These are phyloP conservation scores for Debaryomyces robertsiae DNA, from an alignment of 1,139 yeast species.

Conservation along the genomic window DNA sequence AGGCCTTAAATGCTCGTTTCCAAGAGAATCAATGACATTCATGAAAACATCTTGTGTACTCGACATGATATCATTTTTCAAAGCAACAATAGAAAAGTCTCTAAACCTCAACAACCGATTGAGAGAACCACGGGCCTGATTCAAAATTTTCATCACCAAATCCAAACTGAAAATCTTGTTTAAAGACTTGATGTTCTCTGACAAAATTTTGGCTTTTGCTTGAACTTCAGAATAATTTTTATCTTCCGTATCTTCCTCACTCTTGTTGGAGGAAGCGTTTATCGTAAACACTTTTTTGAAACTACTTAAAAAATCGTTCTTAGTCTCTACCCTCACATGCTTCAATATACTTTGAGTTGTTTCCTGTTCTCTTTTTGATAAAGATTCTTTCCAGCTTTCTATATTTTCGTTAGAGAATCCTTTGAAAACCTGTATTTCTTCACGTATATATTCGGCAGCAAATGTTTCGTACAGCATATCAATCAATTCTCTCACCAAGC, in stretches of 20 bases:
- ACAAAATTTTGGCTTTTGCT: slow-evolving; percentile 46
- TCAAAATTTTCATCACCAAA: slow-evolving; percentile 39
- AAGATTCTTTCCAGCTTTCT: slow-evolving; percentile 36
- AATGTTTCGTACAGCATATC: slow-evolving; percentile 52
- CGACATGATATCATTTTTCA: slow-evolving; percentile 33
- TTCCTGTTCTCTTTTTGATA: slow-evolving; percentile 43
- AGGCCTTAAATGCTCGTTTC: slow-evolving; percentile 68
- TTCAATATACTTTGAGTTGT: slow-evolving; percentile 42
- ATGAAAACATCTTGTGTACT: slow-evolving; percentile 64
- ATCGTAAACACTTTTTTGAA: slow-evolving; percentile 64
- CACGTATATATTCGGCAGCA: slow-evolving; percentile 53
- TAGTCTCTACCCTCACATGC: slow-evolving; percentile 44
- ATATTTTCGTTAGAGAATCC: slow-evolving; percentile 29
- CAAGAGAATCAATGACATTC: slow-evolving; percentile 63
- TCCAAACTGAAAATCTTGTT: slow-evolving; percentile 45
- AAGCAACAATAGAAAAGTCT: slow-evolving; percentile 35
- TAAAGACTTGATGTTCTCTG: slow-evolving; percentile 46
- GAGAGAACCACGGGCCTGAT: slow-evolving; percentile 41
- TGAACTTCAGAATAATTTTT: slow-evolving; percentile 42
- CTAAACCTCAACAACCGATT: slow-evolving; percentile 37
- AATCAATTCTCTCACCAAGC: slow-evolving; percentile 40
- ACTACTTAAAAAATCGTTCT: slow-evolving; percentile 53
- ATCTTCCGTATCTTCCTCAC: slow-evolving; percentile 19
- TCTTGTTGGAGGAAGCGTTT: slow-evolving; percentile 24
- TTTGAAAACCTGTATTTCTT: slow-evolving; percentile 39